Base-by-base conservation (phyloP, 345 rosid genomes). In the Balakata baccata region DNA sequence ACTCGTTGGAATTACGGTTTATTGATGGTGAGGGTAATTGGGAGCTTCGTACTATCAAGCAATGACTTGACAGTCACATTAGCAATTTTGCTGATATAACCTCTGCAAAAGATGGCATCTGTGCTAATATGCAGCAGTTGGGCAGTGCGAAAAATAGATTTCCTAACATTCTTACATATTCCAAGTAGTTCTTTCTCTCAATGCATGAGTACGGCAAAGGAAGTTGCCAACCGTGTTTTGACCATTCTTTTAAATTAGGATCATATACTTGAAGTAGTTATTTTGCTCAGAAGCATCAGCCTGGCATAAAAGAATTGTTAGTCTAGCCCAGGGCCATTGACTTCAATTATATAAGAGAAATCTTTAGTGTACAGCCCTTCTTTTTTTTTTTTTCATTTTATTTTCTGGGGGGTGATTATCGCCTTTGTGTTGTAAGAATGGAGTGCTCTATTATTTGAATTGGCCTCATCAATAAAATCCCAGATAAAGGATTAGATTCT, bases 1-100 rank as follows among this genome's bases (percentile, higher is more conserved):
- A 95, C 65, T 81, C 96, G 0, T 58, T 84, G 84, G 98, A 91
- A 81, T 74, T 95, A 64, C 86, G 93, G 79, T 87, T 95, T 68
- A 87, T 91, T 59, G 97, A 95, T 71, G 99, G 98, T 20, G 98
- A 95, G 87, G 99, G 98, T 57, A 83, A 87, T 74, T 95, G 99
- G 99, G 96, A 95, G 77, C 98, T 95, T 23, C 94, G 91, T 49
- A 60, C 84, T 23, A 89, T 95, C 49, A 82, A 83, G 74, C 87
- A 84, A 66, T 84, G 83, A 87, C 64, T 23, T 34, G 11, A 60
- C 62, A 68, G 23, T 43, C 41, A 64, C 64, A 5, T 45, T 52
- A 17, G 41, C 17, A 45, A 66, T 11, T 11, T n/a, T 29, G 54
- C 12, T 54, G 52, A 17, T 34, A 23, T 17, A 58, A 4, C 17